A percentile compares a stretch with the other conserved stretches of the same genome.
Evolutionary conservation across 768 basidiomycete species (phyloP).

Genomic region (Trichaptum fuscoviolaceum): DNA sequence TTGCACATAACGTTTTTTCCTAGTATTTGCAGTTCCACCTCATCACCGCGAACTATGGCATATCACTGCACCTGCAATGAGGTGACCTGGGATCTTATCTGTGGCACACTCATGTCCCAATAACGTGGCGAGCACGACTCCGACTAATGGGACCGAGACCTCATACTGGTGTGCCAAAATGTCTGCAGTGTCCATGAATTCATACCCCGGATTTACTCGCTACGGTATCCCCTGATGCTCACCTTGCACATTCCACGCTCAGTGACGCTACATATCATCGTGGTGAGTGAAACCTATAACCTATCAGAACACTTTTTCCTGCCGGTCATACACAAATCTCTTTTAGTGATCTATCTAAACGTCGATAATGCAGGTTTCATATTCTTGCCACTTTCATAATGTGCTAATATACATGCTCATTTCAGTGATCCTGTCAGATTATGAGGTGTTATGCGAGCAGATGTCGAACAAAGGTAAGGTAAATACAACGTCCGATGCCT

Average conservation of each 20-base stretch:
- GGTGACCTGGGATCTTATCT: neutral
- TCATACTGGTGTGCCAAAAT: neutral
- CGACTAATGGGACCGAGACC: neutral
- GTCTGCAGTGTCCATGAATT: neutral
- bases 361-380: neutral
- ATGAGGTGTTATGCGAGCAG: neutral
- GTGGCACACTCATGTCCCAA: neutral
- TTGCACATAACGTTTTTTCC: too few relatives aligned
- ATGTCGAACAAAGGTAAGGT: neutral
- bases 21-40: neutral
- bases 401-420: neutral
- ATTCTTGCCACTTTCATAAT: neutral
- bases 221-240: neutral
- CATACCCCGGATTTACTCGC: neutral
- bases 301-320: neutral
- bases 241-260: neutral
- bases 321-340: too few relatives aligned
- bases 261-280: neutral
- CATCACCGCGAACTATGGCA: neutral
- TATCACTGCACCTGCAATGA: neutral
- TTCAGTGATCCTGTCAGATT: neutral
- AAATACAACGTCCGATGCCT: neutral
- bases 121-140: neutral
- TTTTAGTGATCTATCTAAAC: neutral
- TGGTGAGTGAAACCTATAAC: neutral